phyloP scores from a whole-genome alignment of 345 rosid genomes.

The Dipteronia sinensis region DNA sequence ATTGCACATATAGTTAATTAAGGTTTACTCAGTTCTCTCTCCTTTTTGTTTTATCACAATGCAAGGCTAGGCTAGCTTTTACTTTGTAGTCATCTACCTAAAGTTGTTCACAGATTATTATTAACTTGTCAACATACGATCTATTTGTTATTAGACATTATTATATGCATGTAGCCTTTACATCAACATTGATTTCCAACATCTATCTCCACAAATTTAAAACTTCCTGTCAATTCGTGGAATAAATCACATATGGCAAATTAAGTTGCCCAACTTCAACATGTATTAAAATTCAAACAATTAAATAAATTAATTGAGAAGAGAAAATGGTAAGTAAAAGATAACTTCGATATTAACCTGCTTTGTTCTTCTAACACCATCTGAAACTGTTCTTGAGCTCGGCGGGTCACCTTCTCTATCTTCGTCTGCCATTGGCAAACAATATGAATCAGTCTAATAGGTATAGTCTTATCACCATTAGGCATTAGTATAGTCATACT shows the following conservation, averaged over 20 bases:
- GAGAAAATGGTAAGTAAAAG: constrained; percentile 14
- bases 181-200: neutral
- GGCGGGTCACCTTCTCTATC: constrained; percentile 93
- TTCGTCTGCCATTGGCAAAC: constrained; percentile 56
- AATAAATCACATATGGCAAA: neutral
- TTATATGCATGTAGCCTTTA: neutral
- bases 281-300: neutral
- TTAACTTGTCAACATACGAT: neutral
- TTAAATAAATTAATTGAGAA: constrained; percentile 10
- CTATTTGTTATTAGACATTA: neutral
- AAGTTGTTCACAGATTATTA: neutral
- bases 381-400: constrained; percentile 97
- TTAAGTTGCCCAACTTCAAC: neutral
- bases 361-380: constrained; percentile 91
- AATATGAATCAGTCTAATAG: constrained; percentile 20
- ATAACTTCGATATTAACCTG: constrained; percentile 54
- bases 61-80: neutral
- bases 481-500: neutral
- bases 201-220: neutral
- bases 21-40: neutral
- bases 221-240: neutral
- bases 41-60: neutral
- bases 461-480: neutral
- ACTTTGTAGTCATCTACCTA: neutral
- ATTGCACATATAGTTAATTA: neutral